Conservation (phyloP, 495 filamentous ascomycete genomes). For the Amphirosellinia nigrospora region DNA sequence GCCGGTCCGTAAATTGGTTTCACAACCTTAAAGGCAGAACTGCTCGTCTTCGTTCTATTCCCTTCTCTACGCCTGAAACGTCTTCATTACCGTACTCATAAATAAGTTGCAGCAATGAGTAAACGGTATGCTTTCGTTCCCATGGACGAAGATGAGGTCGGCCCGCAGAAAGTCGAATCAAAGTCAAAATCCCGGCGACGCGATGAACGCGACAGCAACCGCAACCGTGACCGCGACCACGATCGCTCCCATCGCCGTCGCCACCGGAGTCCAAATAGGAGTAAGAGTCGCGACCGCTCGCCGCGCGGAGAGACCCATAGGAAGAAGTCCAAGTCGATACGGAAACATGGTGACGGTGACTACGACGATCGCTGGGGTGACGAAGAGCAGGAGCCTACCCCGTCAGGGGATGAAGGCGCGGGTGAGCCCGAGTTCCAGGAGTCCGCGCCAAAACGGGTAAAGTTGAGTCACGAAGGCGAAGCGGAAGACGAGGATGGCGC, state of each 20-base stretch:
- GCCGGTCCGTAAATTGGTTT: not conserved
- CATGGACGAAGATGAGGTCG: slow-evolving; percentile 77
- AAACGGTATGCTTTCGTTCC: slow-evolving; percentile 84
- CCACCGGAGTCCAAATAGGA: slow-evolving; percentile 31
- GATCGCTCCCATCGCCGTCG: slow-evolving; percentile 30
- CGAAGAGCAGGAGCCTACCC: slow-evolving; percentile 64
- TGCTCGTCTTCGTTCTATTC: not conserved
- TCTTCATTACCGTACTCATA: not conserved
- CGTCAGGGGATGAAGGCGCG: slow-evolving; percentile 52
- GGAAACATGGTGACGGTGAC: slow-evolving; percentile 49
- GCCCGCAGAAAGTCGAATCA: slow-evolving; percentile 54
- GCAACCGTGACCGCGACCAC: slow-evolving; percentile 27
- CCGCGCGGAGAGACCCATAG: slow-evolving; percentile 51
- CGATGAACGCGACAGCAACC: slow-evolving; percentile 32
- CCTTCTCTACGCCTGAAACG: not conserved
- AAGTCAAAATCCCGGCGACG: slow-evolving; percentile 54
- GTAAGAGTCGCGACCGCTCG: slow-evolving; percentile 40
- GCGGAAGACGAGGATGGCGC: slow-evolving; percentile 54
- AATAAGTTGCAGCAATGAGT: slow-evolving; percentile 41
- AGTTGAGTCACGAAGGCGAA: slow-evolving; percentile 55
- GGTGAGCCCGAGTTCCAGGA: slow-evolving; percentile 57
- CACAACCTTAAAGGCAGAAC: slow-evolving; percentile 14
- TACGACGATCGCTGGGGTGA: slow-evolving; percentile 83
- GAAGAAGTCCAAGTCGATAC: slow-evolving; percentile 60
- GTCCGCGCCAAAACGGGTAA: slow-evolving; percentile 60